Base-by-base conservation (phyloP, 31 red algal species). In the Odonthalia washingtoniensis region DNA sequence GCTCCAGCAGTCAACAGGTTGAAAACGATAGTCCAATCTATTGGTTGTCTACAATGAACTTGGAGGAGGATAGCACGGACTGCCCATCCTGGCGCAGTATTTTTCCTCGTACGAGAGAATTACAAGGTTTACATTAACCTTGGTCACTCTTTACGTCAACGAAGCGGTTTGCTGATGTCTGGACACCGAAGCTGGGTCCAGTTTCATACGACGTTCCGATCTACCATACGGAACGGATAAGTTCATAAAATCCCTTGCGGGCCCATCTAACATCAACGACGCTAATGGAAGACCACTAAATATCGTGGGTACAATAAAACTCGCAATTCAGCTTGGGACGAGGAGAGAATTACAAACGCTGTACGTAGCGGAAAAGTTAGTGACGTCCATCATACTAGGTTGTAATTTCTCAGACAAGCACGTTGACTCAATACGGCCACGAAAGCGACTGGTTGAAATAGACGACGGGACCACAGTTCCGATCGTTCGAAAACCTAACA, bases 41-140 rank as follows among this genome's bases (percentile, higher is more conserved):
- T n/a, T n/a, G n/a, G n/a, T n/a, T n/a, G n/a, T n/a, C n/a, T n/a
- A n/a, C n/a, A n/a, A n/a, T n/a, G n/a, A n/a, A n/a, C n/a, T n/a
- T n/a, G n/a, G n/a, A n/a, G n/a, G n/a, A n/a, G n/a, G n/a, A n/a
- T n/a, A n/a, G n/a, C n/a, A n/a, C n/a, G n/a, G n/a, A n/a, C n/a
- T n/a, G n/a, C n/a, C n/a, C n/a, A n/a, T n/a, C n/a, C n/a, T n/a
- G n/a, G n/a, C n/a, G n/a, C 49, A 57, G 49, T 57, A 57, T 57
- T 57, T 21, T 9, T 80, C 14, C 45, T 80, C 35, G 76, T 46
- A 21, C 21, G 76, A 12, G 26, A 35, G 40, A 80, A 35, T 35
- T 80, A 63, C 61, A 63, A 80, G 76, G 76, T 80, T 2, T 62
- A 80, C 18, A 46, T 52, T 14, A 46, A 80, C 46, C n/a, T 80